Percentiles rank a stretch among this genome's conserved stretches.
These are phyloP conservation scores for Solanum tarapatanum DNA, from an alignment of 257 asterid species.

Conservation along the genomic window DNA sequence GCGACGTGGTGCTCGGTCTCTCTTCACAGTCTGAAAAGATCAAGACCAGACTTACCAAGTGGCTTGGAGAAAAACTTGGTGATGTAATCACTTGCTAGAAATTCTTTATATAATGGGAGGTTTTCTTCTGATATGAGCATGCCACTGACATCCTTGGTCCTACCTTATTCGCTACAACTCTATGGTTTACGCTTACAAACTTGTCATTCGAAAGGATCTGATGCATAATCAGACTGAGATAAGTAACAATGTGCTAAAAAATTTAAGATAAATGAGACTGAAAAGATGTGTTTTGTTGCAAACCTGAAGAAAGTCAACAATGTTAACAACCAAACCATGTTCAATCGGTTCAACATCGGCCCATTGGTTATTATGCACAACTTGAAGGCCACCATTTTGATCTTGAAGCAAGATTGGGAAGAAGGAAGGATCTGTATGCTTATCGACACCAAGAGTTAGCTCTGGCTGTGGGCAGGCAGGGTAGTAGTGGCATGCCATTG, in stretches of 20 bases:
- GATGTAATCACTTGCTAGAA: slow-evolving; percentile 27
- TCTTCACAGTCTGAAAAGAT: slow-evolving; percentile 25
- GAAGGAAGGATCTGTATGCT: slow-evolving; percentile 52
- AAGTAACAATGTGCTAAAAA: background rate
- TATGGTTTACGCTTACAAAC: slow-evolving; percentile 45
- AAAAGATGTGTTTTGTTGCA: background rate
- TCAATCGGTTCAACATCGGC: slow-evolving; percentile 32
- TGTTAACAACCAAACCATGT: slow-evolving; percentile 47
- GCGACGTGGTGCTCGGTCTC: background rate
- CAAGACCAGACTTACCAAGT: slow-evolving; percentile 36
- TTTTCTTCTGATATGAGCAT: slow-evolving; percentile 30
- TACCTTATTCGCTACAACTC: slow-evolving; percentile 37
- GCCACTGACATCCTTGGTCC: slow-evolving; percentile 66
- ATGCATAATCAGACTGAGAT: background rate
- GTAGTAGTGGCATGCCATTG: slow-evolving; percentile 41
- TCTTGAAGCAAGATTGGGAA: slow-evolving; percentile 51
- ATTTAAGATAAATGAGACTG: background rate
- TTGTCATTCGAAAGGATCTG: slow-evolving; percentile 50
- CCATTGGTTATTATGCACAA: slow-evolving; percentile 44
- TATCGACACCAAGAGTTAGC: slow-evolving; percentile 43
- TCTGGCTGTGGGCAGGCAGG: slow-evolving; percentile 71
- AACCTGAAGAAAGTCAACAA: slow-evolving; percentile 69
- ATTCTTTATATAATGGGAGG: slow-evolving; percentile 31
- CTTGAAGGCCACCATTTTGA: slow-evolving; percentile 61
- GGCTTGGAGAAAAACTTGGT: slow-evolving; percentile 26